Percentiles rank a stretch among this genome's conserved stretches.
Conservation (phyloP, 352 stramenopile genomes). For the Pythium aristosporum region DNA sequence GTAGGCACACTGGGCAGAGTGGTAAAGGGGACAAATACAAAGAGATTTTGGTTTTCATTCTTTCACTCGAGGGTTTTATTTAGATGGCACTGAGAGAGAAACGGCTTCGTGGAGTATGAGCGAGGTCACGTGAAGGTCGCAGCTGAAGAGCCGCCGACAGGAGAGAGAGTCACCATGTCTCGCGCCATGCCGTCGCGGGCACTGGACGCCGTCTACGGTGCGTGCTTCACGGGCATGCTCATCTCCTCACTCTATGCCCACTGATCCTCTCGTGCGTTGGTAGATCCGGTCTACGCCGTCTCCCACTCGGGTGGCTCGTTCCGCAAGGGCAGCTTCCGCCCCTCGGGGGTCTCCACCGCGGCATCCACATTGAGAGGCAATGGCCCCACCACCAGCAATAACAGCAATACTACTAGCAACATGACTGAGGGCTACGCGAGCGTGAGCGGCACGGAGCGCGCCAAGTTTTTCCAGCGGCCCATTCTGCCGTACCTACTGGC, state of each 20-base stretch:
- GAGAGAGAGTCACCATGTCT: slow-evolving; percentile 43
- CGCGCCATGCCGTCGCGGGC: slow-evolving; percentile 52
- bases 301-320: slow-evolving; percentile 64
- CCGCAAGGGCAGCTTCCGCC: slow-evolving; percentile 39
- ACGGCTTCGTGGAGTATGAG: no score
- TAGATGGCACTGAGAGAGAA: no score
- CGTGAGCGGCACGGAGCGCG: slow-evolving; percentile 72
- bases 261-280: not conserved
- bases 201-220: slow-evolving; percentile 82
- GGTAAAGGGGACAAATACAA: slow-evolving; percentile 2
- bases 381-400: slow-evolving; percentile 34
- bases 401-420: slow-evolving; percentile 24
- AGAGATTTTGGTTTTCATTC: not conserved
- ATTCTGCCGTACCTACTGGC: slow-evolving; percentile 88
- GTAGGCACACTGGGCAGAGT: not conserved
- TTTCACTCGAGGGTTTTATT: not conserved
- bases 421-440: slow-evolving; percentile 37
- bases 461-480: slow-evolving; percentile 89
- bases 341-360: slow-evolving; percentile 13
- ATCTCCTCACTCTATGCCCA: not conserved
- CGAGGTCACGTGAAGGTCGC: no score
- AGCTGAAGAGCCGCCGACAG: no score
- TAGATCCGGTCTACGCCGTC: slow-evolving; percentile 78
- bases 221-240: not conserved
- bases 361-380: slow-evolving; percentile 23